phyloP scores from a whole-genome alignment of 371 early-diverging fungal species.

The Syncephalis fuscata region DNA sequence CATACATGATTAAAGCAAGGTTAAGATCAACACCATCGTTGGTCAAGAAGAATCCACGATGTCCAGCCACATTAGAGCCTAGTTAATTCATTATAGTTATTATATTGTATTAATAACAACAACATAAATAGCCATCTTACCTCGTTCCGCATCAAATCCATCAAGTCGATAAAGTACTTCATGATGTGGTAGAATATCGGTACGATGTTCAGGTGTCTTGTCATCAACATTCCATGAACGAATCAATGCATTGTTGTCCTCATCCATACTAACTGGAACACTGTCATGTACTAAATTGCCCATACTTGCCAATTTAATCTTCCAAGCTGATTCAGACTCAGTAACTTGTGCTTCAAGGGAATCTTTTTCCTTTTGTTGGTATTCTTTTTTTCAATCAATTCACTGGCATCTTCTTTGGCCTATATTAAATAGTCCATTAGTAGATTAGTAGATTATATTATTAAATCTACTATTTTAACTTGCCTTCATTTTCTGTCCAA shows the following conservation, averaged over 20 bases:
- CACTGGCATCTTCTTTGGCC: conserved; percentile 74
- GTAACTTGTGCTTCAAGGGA: conserved; percentile 46
- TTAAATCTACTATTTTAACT: background rate
- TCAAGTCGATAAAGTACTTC: conserved; percentile 84
- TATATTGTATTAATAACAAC: background rate
- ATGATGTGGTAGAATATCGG: conserved; percentile 74
- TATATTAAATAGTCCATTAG: conserved; percentile 3
- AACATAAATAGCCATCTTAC: conserved; percentile 11
- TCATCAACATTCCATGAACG: conserved; percentile 41
- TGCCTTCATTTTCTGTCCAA: conserved; percentile 74
- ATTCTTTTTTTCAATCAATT: conserved; percentile 56
- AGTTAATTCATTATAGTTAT: conserved; percentile 5
- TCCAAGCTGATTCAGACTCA: conserved; percentile 49
- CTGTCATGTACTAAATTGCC: conserved; percentile 96
- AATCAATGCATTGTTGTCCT: conserved; percentile 68
- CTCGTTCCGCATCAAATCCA: conserved; percentile 89
- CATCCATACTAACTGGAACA: conserved; percentile 34
- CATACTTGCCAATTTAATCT: conserved; percentile 50
- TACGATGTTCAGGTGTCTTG: conserved; percentile 39
- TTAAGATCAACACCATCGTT: conserved; percentile 94
- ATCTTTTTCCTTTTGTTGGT: conserved; percentile 53
- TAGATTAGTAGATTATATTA: background rate
- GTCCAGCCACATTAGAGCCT: conserved; percentile 94
- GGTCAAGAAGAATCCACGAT: conserved; percentile 97
- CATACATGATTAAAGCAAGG: conserved; percentile 93